phyloP scores from a whole-genome alignment of 2,329 filamentous ascomycete genomes.

The Clarireedia homoeocarpa region DNA sequence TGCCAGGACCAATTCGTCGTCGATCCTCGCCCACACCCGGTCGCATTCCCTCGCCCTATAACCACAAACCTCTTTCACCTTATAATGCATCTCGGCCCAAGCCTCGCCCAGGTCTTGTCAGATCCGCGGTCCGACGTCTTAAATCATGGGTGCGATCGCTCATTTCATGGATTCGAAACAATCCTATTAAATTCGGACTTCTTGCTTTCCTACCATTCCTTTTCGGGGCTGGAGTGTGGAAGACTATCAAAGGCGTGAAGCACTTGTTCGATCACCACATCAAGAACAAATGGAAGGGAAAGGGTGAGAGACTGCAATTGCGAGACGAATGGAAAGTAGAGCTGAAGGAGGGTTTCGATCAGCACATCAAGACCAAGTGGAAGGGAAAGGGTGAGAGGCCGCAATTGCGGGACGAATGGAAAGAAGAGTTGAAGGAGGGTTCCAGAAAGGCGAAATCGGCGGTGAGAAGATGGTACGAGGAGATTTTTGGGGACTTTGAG shows the following conservation, averaged over 20 bases:
- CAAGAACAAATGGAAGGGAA: background rate
- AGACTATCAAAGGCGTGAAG: background rate
- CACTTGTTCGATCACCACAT: background rate
- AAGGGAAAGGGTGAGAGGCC: no score
- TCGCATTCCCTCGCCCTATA: constrained; percentile 18
- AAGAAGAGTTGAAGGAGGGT: background rate
- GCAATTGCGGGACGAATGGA: constrained; percentile 6
- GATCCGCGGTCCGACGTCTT: constrained; percentile 17
- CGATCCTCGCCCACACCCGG: constrained; percentile 6
- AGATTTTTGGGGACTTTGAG: constrained; percentile 21
- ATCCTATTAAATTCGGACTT: constrained; percentile 22
- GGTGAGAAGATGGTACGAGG: constrained; percentile 15
- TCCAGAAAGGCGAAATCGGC: background rate
- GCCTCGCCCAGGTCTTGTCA: constrained; percentile 21
- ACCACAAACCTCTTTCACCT: constrained; percentile 16
- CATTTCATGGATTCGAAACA: constrained; percentile 16
- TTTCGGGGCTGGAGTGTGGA: constrained; percentile 14
- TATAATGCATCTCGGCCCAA: constrained; percentile 21
- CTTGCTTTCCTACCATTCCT: constrained; percentile 21
- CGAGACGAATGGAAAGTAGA: background rate
- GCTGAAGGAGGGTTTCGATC: background rate
- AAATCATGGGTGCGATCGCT: constrained; percentile 12
- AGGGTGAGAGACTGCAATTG: background rate
- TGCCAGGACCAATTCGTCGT: background rate
- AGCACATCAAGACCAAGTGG: no score